A percentile compares a stretch with the other conserved stretches of the same genome.
Conservation (phyloP, 352 stramenopile genomes). For the Globisporangium middletonii region DNA sequence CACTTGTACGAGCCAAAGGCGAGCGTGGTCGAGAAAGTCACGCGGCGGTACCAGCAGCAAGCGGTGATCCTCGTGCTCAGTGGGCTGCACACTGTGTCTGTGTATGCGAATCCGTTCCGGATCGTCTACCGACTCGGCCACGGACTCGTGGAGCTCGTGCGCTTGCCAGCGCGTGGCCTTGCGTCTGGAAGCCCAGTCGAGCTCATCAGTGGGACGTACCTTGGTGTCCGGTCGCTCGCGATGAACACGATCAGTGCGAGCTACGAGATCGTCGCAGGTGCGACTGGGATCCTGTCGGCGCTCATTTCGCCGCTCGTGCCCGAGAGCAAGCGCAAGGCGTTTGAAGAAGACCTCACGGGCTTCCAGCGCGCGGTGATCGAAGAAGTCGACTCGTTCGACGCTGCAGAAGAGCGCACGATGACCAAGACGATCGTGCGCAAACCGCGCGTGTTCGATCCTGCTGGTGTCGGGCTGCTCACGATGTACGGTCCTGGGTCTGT, state of each 20-base stretch:
- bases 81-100: slow-evolving; percentile 78
- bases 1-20: slow-evolving; percentile 79
- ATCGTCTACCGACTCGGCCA: slow-evolving; percentile 84
- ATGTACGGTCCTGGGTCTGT: slow-evolving; percentile 83
- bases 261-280: slow-evolving; percentile 84
- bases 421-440: slow-evolving; percentile 84
- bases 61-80: slow-evolving; percentile 80
- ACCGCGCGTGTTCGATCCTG: slow-evolving; percentile 71
- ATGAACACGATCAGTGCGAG: slow-evolving; percentile 89
- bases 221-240: slow-evolving; percentile 76
- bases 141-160: slow-evolving; percentile 74
- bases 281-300: slow-evolving; percentile 69
- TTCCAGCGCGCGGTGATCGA: slow-evolving; percentile 87
- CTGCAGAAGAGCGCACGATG: slow-evolving; percentile 82
- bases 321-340: slow-evolving; percentile 64
- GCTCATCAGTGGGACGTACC: slow-evolving; percentile 74
- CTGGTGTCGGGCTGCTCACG: slow-evolving; percentile 67
- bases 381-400: slow-evolving; percentile 84
- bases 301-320: slow-evolving; percentile 63
- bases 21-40: slow-evolving; percentile 72
- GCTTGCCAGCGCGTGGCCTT: slow-evolving; percentile 67
- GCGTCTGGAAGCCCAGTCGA: slow-evolving; percentile 80
- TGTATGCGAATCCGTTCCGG: slow-evolving; percentile 86
- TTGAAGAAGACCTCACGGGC: slow-evolving; percentile 78
- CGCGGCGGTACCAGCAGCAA: slow-evolving; percentile 78